A percentile compares a stretch with the other conserved stretches of the same genome.
Evolutionary conservation across 306 rosid genomes (phyloP).

Genomic region (Malus sieversii): DNA sequence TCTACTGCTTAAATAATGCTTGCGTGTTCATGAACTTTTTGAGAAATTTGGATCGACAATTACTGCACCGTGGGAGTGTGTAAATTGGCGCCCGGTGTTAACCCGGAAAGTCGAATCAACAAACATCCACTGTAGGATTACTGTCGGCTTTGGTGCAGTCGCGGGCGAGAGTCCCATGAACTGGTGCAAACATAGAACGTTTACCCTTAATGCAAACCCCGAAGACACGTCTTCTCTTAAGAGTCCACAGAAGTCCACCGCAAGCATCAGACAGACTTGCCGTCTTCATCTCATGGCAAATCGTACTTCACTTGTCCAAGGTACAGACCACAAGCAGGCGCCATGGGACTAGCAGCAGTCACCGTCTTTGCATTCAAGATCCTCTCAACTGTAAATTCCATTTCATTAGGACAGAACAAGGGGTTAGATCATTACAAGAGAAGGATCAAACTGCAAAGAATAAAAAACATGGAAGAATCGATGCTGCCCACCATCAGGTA

Average conservation of each 20-base stretch:
- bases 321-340: conserved; percentile 87
- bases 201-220: not conserved
- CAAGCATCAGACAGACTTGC: not conserved
- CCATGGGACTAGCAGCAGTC: conserved; percentile 86
- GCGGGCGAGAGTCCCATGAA: not conserved
- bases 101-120: not conserved
- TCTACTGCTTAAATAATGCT: not conserved
- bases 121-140: not conserved
- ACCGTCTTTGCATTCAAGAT: conserved; percentile 67
- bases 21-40: not conserved
- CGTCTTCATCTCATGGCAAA: conserved; percentile 25
- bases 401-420: not conserved
- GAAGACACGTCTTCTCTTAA: not conserved
- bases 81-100: not conserved
- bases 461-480: not conserved
- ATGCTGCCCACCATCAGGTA: conserved; percentile 50
- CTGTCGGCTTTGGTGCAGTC: not conserved
- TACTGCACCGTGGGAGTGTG: not conserved
- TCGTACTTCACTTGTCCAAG: conserved; percentile 80
- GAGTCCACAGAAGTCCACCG: not conserved
- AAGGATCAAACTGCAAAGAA: not conserved
- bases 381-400: conserved; percentile 59
- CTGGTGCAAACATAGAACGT: not conserved
- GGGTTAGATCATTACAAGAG: not conserved
- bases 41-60: not conserved